These are phyloP conservation scores for Ceratocystis albifundus DNA, from an alignment of 2,329 filamentous ascomycete species.

Conservation along the genomic window DNA sequence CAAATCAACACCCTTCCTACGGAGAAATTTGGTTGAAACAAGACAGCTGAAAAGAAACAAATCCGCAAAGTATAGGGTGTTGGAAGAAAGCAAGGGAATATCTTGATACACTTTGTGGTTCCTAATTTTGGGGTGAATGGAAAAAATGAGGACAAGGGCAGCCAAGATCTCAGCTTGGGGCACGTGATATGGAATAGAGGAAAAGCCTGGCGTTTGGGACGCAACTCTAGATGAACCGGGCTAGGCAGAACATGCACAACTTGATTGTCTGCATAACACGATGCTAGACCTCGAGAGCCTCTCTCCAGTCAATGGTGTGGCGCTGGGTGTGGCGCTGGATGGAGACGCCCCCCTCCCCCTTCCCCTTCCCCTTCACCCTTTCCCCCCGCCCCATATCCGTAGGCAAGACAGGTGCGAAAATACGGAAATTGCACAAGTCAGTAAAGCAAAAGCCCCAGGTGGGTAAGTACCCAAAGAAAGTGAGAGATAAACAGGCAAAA, in stretches of 20 bases:
- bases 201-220: constrained; percentile 9
- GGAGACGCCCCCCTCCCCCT: no score
- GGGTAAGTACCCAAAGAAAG: no score
- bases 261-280: background rate
- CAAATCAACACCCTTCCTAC: background rate
- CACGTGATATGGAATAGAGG: background rate
- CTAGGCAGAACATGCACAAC: background rate
- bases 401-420: no score
- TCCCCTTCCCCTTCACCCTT: no score
- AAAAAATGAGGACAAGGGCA: background rate
- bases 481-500: no score
- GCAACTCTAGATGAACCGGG: background rate
- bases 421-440: no score
- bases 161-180: no score
- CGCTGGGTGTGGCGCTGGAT: no score
- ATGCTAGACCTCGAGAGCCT: background rate
- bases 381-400: no score
- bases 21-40: constrained; percentile 8
- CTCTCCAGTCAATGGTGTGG: no score
- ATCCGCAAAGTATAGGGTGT: background rate
- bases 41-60: constrained; percentile 5
- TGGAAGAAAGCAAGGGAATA: background rate
- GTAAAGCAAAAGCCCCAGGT: no score
- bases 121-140: background rate
- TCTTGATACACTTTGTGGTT: background rate